Evolutionary conservation across 2,329 filamentous ascomycete species (phyloP), one percentile per base, ranked within the genome.

Genomic region (Neopestalotiopsis sp.): DNA sequence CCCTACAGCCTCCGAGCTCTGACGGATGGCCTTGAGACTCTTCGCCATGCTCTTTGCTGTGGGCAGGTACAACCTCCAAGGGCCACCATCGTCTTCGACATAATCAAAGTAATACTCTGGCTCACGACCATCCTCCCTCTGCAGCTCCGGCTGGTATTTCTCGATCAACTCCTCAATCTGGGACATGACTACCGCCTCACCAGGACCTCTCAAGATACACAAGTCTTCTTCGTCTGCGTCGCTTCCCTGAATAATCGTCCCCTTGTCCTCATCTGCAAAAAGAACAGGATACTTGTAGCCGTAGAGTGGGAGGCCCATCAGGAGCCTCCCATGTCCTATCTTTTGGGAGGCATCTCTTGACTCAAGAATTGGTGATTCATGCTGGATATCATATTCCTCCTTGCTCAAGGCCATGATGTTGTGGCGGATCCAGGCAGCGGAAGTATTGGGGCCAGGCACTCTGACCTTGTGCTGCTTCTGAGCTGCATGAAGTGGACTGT

Each of bases 251-350:
- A 58, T 24, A 9, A 66, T 49, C 10, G 2, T 57, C 4, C 64
- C 64, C 42, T 30, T 13, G 13, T 66, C 20, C 7, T 57, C 20
- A 24, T 57, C 49, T 24, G 32, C 67, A 4, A 56, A 60, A 9
- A 59, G 32, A 7, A 73, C 66, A 1, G 72, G 72, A 32, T 73
- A 74, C 14, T 60, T 73, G 65, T 74, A 74, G n/a, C 72, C 72
- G 30, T 74, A 74, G 1, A 73, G 67, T 1, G 72, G 72, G 9
- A 69, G 57, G 1, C 72, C 72, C 67, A 72, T 69, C 30, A 74
- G 72, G 17, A 74, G 69, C 40, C 69, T 72, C n/a, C 64, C 59
- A 13, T 63, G 64, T 13, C 58, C 60, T 32, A 68, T 24, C 28
- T 66, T 38, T 12, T 65, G 17, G 20, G 40, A 65, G 12, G 24